Percentiles rank a stretch among this genome's conserved stretches.
phyloP scores from a whole-genome alignment of 768 basidiomycete genomes.

The Rhodotorula kratochvilovae region DNA sequence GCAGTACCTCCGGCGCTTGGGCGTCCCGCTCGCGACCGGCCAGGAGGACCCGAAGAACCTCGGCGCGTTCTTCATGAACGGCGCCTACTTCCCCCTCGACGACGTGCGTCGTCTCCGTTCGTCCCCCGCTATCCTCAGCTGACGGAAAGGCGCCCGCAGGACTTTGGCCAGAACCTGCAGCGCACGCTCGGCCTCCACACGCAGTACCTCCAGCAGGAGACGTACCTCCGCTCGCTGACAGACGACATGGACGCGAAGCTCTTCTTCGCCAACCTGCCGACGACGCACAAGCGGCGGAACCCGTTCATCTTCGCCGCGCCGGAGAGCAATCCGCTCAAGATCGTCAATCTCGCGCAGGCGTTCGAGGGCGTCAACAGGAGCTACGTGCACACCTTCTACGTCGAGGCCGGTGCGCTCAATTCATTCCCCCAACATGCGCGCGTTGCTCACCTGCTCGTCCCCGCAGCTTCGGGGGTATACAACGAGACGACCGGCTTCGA shows the following conservation, averaged over 20 bases:
- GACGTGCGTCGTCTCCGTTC: slow-evolving; percentile 54
- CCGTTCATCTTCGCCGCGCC: slow-evolving; percentile 62
- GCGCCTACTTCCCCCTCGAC: slow-evolving; percentile 66
- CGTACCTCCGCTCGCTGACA: slow-evolving; percentile 29
- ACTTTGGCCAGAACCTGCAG: slow-evolving; percentile 59
- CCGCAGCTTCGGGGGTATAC: background rate
- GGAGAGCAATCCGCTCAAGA: slow-evolving; percentile 53
- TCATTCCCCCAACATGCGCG: too few relatives aligned
- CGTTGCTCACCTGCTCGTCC: background rate
- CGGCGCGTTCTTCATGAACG: slow-evolving; percentile 82
- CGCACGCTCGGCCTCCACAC: slow-evolving; percentile 63
- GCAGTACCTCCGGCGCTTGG: slow-evolving; percentile 61
- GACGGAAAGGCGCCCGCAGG: slow-evolving; percentile 49
- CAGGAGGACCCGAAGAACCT: slow-evolving; percentile 29
- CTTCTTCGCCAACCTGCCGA: slow-evolving; percentile 87
- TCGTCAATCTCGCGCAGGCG: slow-evolving; percentile 59
- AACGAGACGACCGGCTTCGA: slow-evolving; percentile 13
- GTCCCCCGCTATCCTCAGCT: background rate
- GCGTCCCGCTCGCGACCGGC: slow-evolving; percentile 48
- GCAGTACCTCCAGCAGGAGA: slow-evolving; percentile 60
- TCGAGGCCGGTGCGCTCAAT: background rate
- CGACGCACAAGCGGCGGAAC: slow-evolving; percentile 67
- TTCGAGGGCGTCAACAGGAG: slow-evolving; percentile 45
- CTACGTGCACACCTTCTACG: background rate
- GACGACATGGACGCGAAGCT: slow-evolving; percentile 53